Evolutionary conservation across 345 rosid species (phyloP).

Genomic region (Sisymbrium irio): DNA sequence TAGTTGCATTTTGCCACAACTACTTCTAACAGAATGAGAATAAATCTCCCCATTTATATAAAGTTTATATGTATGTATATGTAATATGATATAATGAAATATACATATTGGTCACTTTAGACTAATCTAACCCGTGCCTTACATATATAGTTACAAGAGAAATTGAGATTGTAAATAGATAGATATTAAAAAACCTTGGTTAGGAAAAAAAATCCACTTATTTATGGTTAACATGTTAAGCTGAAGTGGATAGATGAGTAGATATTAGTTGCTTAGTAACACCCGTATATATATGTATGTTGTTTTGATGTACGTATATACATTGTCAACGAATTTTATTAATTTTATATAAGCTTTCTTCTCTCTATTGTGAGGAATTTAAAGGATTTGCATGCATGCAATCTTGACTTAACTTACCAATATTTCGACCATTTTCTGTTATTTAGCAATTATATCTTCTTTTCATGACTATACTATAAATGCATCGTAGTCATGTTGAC

Average conservation of each 20-base stretch:
- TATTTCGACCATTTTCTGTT: not conserved
- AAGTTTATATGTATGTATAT: not conserved
- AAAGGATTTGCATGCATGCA: not conserved
- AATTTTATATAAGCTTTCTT: not conserved
- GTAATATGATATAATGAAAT: not conserved
- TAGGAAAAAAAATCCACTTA: not conserved
- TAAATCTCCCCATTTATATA: not conserved
- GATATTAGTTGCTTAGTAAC: not conserved
- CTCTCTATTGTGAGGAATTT: not conserved
- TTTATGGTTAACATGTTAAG: not conserved
- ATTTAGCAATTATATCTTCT: not conserved
- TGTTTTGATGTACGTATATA: too few species aligned
- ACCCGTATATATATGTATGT: not conserved
- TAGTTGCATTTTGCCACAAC: conserved; percentile 29
- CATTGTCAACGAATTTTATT: not conserved
- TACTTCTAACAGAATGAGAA: conserved; percentile 22
- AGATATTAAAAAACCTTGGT: not conserved
- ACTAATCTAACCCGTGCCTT: not conserved
- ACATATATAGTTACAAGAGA: not conserved
- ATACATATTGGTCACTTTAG: not conserved
- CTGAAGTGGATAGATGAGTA: not conserved
- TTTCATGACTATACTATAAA: not conserved
- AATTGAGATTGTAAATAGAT: not conserved
- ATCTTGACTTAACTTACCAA: not conserved
- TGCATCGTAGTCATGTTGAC: conserved; percentile 1